These are phyloP conservation scores for Saccharomyces hybrid DNA, from an alignment of 1,139 yeast genomes.

Conservation along the genomic window DNA sequence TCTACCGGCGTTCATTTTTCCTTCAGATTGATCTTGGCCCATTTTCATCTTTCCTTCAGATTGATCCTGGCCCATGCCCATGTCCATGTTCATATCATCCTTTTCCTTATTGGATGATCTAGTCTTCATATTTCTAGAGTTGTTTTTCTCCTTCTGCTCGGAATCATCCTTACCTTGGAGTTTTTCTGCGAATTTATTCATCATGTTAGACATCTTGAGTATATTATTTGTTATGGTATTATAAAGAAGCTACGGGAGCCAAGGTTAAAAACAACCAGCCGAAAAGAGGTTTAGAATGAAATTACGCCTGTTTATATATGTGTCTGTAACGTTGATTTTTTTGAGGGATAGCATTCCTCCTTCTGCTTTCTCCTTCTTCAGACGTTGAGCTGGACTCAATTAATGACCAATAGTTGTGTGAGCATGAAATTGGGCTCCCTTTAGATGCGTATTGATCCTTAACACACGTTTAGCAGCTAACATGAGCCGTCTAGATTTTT, in stretches of 20 bases:
- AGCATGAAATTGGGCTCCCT: not conserved
- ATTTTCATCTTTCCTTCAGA: conserved; percentile 4
- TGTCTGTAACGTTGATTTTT: not conserved
- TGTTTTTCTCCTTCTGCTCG: conserved; percentile 7
- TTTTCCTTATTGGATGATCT: not conserved
- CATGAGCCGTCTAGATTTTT: not conserved
- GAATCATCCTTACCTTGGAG: conserved; percentile 16
- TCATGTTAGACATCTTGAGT: conserved; percentile 20
- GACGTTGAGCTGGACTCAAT: not conserved
- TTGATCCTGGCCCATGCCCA: not conserved
- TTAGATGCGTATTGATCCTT: not conserved
- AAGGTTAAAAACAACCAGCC: not conserved
- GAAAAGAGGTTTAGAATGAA: not conserved
- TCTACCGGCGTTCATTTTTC: conserved; percentile 7
- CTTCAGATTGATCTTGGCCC: conserved; percentile 3
- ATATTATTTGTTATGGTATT: not conserved
- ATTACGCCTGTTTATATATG: not conserved
- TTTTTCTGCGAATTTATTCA: conserved; percentile 26
- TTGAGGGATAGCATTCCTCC: not conserved
- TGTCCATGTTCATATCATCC: not conserved
- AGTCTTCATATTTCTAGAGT: not conserved
- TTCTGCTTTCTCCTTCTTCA: not conserved
- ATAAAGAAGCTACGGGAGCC: not conserved
- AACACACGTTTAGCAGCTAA: not conserved
- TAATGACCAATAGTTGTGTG: not conserved